Evolutionary conservation across 164 flowering plant genomes (phyloP).

Genomic region (Magnolia sinica): DNA sequence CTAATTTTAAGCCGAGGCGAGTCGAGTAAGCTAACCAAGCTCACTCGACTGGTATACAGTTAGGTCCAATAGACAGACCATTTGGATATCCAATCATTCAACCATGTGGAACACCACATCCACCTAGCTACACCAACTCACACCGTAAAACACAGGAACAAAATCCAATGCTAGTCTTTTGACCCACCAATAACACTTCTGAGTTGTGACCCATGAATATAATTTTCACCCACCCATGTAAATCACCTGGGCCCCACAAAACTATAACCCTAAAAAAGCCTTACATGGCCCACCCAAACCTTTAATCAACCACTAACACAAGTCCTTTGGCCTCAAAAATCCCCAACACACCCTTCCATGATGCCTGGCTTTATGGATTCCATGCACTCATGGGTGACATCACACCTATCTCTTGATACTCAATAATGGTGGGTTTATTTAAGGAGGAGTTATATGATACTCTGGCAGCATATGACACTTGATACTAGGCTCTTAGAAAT

Average conservation of each 20-base stretch:
- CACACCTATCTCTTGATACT: not conserved
- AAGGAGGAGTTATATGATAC: not conserved
- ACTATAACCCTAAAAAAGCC: not conserved
- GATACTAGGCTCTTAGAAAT: too few relatives aligned
- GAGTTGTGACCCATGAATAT: too few relatives aligned
- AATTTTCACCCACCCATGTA: not conserved
- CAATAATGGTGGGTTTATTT: not conserved
- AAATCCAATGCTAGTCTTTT: not conserved
- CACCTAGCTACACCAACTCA: not conserved
- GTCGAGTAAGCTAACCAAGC: too few relatives aligned
- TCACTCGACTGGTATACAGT: too few relatives aligned
- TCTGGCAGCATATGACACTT: too few relatives aligned
- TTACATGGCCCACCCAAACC: not conserved
- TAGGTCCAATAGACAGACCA: too few relatives aligned
- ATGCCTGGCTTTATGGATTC: conserved; percentile 3
- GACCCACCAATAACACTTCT: not conserved
- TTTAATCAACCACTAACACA: not conserved
- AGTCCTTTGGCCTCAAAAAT: conserved; percentile 2
- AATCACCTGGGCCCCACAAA: not conserved
- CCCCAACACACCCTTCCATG: conserved; percentile 1
- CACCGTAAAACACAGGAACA: not conserved
- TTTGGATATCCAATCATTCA: too few relatives aligned
- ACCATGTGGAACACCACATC: too few relatives aligned
- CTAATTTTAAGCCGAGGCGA: too few relatives aligned
- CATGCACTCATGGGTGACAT: conserved; percentile 1